These are phyloP conservation scores for Nemania sp. DNA, from an alignment of 2,329 filamentous ascomycete genomes.

Conservation along the genomic window DNA sequence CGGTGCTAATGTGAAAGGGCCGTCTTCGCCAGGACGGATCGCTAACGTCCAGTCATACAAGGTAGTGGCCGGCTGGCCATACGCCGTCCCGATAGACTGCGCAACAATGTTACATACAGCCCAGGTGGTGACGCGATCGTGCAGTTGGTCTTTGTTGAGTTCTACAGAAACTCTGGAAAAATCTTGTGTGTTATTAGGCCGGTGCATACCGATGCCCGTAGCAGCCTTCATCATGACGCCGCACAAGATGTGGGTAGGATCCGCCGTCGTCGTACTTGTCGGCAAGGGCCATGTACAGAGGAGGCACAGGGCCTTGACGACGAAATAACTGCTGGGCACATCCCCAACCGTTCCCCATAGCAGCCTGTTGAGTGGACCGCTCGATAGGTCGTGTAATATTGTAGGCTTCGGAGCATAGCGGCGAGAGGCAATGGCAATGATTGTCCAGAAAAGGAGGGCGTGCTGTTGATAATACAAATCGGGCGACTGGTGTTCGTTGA, in stretches of 20 bases:
- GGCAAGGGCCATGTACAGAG: constrained; percentile 83
- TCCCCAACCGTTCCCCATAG: constrained; percentile 79
- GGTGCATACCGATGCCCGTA: constrained; percentile 80
- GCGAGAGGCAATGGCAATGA: constrained; percentile 74
- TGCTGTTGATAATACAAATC: constrained; percentile 79
- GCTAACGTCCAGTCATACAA: constrained; percentile 76
- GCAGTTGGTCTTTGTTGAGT: constrained; percentile 76
- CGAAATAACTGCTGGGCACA: constrained; percentile 77
- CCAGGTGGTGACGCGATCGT: constrained; percentile 80
- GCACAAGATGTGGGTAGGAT: constrained; percentile 80
- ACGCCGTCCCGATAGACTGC: constrained; percentile 80
- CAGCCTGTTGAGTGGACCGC: constrained; percentile 68
- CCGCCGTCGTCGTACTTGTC: constrained; percentile 77
- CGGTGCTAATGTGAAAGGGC: constrained; percentile 60
- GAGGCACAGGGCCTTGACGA: constrained; percentile 80
- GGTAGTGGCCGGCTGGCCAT: constrained; percentile 79
- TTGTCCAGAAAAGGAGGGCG: constrained; percentile 83
- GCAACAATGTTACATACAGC: constrained; percentile 84
- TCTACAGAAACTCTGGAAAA: constrained; percentile 78
- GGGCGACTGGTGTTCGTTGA: constrained; percentile 68
- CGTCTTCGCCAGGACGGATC: constrained; percentile 62
- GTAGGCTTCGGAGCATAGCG: constrained; percentile 67
- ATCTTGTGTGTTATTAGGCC: constrained; percentile 80
- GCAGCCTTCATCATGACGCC: constrained; percentile 88
- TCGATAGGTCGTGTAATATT: constrained; percentile 69